These are phyloP conservation scores for Torulaspora maleeae DNA, from an alignment of 805 yeast species.

Conservation along the genomic window DNA sequence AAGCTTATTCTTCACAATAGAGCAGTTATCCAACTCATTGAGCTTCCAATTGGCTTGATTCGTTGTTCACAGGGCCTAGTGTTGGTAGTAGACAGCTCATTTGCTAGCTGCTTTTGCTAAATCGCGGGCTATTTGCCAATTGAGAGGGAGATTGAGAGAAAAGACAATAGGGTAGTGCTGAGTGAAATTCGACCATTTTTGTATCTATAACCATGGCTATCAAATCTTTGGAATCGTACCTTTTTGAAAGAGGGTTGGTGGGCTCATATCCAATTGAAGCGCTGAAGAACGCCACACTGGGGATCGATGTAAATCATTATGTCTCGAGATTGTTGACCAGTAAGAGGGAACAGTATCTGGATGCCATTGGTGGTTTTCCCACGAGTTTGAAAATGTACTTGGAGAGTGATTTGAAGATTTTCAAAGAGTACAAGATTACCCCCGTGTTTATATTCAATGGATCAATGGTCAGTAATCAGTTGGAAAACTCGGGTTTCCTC, in stretches of 20 bases:
- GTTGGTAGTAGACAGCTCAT: no score
- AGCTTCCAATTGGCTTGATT: neutral
- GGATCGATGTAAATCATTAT: constrained; percentile 82
- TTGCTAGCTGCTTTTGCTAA: neutral
- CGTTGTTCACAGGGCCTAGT: neutral
- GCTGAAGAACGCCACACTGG: constrained; percentile 62
- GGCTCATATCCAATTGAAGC: constrained; percentile 58
- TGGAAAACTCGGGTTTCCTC: constrained; percentile 28
- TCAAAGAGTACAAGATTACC: constrained; percentile 58
- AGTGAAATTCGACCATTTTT: neutral
- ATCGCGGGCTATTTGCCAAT: neutral
- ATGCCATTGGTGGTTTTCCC: constrained; percentile 82
- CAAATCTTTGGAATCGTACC: constrained; percentile 59
- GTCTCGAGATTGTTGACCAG: constrained; percentile 54
- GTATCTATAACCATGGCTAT: constrained; percentile 34
- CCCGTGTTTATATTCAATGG: constrained; percentile 82
- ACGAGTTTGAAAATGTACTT: constrained; percentile 51
- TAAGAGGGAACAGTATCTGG: constrained; percentile 63
- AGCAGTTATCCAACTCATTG: neutral
- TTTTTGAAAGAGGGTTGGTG: constrained; percentile 63
- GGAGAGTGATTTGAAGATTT: constrained; percentile 56
- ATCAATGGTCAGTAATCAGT: constrained; percentile 39
- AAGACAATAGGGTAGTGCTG: neutral
- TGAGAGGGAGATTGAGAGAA: neutral
- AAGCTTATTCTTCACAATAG: neutral